phyloP scores from a whole-genome alignment of 129 eudicot genomes.

The Rutidosis leptorrhynchoides region DNA sequence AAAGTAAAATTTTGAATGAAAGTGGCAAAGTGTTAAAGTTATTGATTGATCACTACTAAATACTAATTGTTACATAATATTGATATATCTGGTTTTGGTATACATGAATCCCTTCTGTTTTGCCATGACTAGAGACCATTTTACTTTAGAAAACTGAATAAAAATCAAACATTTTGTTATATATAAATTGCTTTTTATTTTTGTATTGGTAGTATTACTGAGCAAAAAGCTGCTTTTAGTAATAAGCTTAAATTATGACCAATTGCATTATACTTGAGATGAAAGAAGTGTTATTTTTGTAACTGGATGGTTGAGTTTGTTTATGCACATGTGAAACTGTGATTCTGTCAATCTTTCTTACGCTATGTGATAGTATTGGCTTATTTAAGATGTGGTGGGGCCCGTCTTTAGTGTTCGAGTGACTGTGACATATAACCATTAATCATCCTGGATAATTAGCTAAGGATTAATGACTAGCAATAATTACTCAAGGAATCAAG shows the following conservation, averaged over 20 bases:
- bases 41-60: not conserved
- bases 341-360: not conserved
- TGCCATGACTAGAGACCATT: too few species aligned
- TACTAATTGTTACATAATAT: not conserved
- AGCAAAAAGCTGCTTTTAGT: not conserved
- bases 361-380: not conserved
- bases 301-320: not conserved
- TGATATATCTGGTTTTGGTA: slow-evolving; percentile 1
- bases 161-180: not conserved
- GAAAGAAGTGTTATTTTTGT: not conserved
- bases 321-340: not conserved
- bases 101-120: not conserved
- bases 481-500: not conserved
- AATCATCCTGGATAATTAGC: slow-evolving; percentile 5
- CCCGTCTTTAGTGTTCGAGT: not conserved
- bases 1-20: not conserved
- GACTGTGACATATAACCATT: slow-evolving; percentile 4
- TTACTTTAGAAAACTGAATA: not conserved
- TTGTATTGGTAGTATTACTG: not conserved
- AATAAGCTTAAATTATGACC: not conserved
- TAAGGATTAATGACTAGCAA: too few species aligned
- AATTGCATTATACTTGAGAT: not conserved
- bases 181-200: not conserved
- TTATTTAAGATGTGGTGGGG: slow-evolving; percentile 8
- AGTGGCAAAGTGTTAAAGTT: too few species aligned